phyloP scores from a whole-genome alignment of 441 rosid species.

The Bocquillonia castaneifolia region DNA sequence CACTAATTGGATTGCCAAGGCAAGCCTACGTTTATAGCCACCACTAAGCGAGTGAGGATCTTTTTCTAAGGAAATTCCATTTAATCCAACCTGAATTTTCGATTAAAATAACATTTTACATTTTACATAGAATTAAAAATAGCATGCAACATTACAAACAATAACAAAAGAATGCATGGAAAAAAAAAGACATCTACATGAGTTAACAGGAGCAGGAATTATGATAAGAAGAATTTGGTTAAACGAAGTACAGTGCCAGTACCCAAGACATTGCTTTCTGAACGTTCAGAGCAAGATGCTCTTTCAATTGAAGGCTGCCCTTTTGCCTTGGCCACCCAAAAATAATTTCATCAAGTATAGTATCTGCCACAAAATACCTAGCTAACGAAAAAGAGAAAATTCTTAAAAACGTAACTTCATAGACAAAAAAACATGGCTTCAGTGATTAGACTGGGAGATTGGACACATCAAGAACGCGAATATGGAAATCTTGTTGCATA shows the following conservation, averaged over 20 bases:
- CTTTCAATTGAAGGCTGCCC: slow-evolving; percentile 52
- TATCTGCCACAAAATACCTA: slow-evolving; percentile 87
- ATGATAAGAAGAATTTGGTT: slow-evolving; percentile 8
- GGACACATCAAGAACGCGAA: not conserved
- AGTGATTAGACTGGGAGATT: not conserved
- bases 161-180: slow-evolving; percentile 3
- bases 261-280: slow-evolving; percentile 92
- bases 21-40: slow-evolving; percentile 90
- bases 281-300: slow-evolving; percentile 61
- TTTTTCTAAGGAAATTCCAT: slow-evolving; percentile 67
- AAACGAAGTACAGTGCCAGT: slow-evolving; percentile 21
- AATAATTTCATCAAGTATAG: slow-evolving; percentile 71
- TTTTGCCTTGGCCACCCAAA: slow-evolving; percentile 93
- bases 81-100: slow-evolving; percentile 67
- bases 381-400: slow-evolving; percentile 3
- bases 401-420: slow-evolving; percentile 5
- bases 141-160: not conserved
- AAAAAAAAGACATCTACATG: slow-evolving; percentile 9
- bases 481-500: not conserved
- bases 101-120: slow-evolving; percentile 8
- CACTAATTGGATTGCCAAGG: slow-evolving; percentile 86
- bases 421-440: not conserved
- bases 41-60: slow-evolving; percentile 89
- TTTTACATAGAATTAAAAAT: slow-evolving; percentile 4
- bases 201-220: not conserved